phyloP scores from a whole-genome alignment of 805 yeast genomes.

The Suhomyces sp. region DNA sequence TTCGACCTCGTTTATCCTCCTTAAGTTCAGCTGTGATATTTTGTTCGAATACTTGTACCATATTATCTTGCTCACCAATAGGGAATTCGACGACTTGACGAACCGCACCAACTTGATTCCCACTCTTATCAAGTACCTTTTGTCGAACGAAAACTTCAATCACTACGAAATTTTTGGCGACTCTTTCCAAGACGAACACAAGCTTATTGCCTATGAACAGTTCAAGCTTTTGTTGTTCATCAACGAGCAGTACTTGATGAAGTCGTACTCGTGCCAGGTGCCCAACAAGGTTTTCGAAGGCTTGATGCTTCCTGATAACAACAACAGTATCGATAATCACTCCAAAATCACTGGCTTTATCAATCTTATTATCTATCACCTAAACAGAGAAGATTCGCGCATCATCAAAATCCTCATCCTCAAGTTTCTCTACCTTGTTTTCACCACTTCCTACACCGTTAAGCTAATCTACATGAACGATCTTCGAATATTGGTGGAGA shows the following conservation, averaged over 20 bases:
- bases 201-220: slow-evolving; percentile 54
- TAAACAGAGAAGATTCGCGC: slow-evolving; percentile 73
- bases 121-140: slow-evolving; percentile 26
- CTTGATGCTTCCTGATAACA: slow-evolving; percentile 38
- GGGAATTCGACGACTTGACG: slow-evolving; percentile 30
- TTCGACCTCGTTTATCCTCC: slow-evolving; percentile 25
- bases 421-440: slow-evolving; percentile 70
- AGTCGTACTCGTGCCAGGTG: slow-evolving; percentile 29
- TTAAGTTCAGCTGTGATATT: slow-evolving; percentile 40
- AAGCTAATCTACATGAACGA: slow-evolving; percentile 81
- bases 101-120: slow-evolving; percentile 25
- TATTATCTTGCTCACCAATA: slow-evolving; percentile 31
- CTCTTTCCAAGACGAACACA: slow-evolving; percentile 50
- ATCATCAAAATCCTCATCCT: slow-evolving; percentile 74
- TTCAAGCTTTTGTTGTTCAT: slow-evolving; percentile 69
- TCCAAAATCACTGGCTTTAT: slow-evolving; percentile 59
- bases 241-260: slow-evolving; percentile 86
- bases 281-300: slow-evolving; percentile 55
- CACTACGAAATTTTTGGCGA: slow-evolving; percentile 34
- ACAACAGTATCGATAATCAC: slow-evolving; percentile 6
- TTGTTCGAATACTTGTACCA: slow-evolving; percentile 40
- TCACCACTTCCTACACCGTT: slow-evolving; percentile 62
- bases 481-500: slow-evolving; percentile 77
- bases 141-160: slow-evolving; percentile 32
- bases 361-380: slow-evolving; percentile 54